Conservation (phyloP, 2,329 filamentous ascomycete species). For the Colletotrichum abscissum region DNA sequence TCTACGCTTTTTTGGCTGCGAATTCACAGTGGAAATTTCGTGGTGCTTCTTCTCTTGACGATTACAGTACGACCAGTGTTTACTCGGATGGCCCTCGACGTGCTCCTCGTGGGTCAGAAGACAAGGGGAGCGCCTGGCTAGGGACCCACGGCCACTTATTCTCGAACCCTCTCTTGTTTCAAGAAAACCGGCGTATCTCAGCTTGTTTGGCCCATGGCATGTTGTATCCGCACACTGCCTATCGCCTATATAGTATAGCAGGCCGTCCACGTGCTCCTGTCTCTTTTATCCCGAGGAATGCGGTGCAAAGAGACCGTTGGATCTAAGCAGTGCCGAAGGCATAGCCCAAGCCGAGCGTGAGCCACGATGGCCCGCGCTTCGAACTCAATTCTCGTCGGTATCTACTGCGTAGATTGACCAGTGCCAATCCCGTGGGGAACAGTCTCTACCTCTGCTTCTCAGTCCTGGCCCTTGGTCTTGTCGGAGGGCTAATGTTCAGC, state of each 20-base stretch:
- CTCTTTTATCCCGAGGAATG: not conserved
- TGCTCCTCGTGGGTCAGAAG: constrained; percentile 5
- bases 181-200: not conserved
- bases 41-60: not conserved
- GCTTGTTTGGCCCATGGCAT: not conserved
- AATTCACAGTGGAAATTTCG: not conserved
- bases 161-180: constrained; percentile 14
- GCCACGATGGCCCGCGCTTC: not conserved
- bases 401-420: not conserved
- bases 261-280: not conserved
- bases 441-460: not conserved
- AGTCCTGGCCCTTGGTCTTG: not conserved
- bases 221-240: not conserved
- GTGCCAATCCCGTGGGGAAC: not conserved
- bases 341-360: not conserved
- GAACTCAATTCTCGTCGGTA: not conserved
- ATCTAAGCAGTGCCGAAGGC: not conserved
- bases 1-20: constrained; percentile 4
- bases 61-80: constrained; percentile 8
- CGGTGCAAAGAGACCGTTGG: not conserved
- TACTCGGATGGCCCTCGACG: constrained; percentile 12
- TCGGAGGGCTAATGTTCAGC: not conserved
- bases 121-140: constrained; percentile 9
- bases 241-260: not conserved
- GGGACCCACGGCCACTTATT: not conserved